Percentiles rank a stretch among this genome's conserved stretches.
These are phyloP conservation scores for Thymus mandschuricus DNA, from an alignment of 257 asterid genomes.

Conservation along the genomic window DNA sequence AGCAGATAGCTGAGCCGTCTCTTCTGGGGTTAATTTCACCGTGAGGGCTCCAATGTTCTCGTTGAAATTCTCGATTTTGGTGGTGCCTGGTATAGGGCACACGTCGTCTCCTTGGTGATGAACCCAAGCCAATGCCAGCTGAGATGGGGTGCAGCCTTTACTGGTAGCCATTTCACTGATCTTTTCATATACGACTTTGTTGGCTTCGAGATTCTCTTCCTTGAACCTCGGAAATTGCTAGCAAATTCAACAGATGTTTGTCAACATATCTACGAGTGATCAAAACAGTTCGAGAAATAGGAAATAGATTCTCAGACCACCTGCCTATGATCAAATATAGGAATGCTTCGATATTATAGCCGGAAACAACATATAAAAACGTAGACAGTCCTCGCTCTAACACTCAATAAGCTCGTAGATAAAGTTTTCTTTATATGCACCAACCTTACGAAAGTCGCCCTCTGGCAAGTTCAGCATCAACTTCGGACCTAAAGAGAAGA, in stretches of 20 bases:
- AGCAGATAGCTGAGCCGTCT: slow-evolving; percentile 26
- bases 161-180: slow-evolving; percentile 22
- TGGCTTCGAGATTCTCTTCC: slow-evolving; percentile 29
- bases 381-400: too few species aligned
- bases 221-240: slow-evolving; percentile 30
- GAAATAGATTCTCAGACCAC: neutral
- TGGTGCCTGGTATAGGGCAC: slow-evolving; percentile 37
- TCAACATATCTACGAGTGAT: neutral
- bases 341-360: neutral
- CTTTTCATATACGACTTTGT: slow-evolving; percentile 19
- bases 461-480: slow-evolving; percentile 16
- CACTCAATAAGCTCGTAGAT: too few species aligned
- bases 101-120: slow-evolving; percentile 38
- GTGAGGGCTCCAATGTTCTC: slow-evolving; percentile 33
- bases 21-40: slow-evolving; percentile 28
- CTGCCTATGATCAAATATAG: neutral
- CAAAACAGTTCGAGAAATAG: neutral
- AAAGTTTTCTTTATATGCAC: slow-evolving; percentile 15
- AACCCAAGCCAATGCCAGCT: slow-evolving; percentile 42
- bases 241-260: neutral
- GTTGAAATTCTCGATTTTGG: slow-evolving; percentile 34
- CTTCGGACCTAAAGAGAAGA: slow-evolving; percentile 33
- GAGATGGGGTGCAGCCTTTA: slow-evolving; percentile 33
- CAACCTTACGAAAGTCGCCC: slow-evolving; percentile 36
- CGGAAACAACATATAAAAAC: too few species aligned